Evolutionary conservation across 306 rosid genomes (phyloP), one percentile per base, ranked within the genome.

Genomic region (Gastrolobium villosum): DNA sequence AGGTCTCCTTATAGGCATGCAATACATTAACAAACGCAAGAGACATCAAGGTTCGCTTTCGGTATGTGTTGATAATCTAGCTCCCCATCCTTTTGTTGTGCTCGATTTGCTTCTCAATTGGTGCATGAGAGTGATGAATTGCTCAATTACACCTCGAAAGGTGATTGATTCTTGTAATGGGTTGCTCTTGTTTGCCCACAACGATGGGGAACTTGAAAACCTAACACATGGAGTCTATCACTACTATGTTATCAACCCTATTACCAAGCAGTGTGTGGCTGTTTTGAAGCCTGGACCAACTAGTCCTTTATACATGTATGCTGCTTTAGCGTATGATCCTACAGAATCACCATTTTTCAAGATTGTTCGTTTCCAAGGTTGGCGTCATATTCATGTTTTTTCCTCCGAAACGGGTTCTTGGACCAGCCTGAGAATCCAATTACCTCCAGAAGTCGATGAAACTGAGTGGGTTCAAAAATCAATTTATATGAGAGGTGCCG

Each of bases 191-290:
- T 70, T 70, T 20, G 9, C 5, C 5, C 75, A 52, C 5, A 53
- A 6, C 3, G 31, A 49, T 5, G 1, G 40, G 2, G 1, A 30
- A 10, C 4, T 1, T 3, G 40, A 10, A 6, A 30, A 10, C 26
- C 2, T 9, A 1, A 2, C 10, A 3, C 0, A 13, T 1, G 32
- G 8, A 2, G 7, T 14, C 1, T 39, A 30, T 28, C 39, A 57
- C 14, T 73, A 73, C 2, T 73, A 43, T 14, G 67, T 67, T 4
- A 2, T 66, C 5, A 77, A 77, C 1, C 61, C 28, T 5, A 3
- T 32, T 1, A 65, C 74, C 4, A 65, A 55, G 13, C 59, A 66
- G 4, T 77, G 81, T 45, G 11, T 66, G 7, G 56, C 46, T 7
- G 7, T 76, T 1, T 0, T 15, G 5, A 41, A 65, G 14, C 67